Conservation (phyloP, 345 rosid genomes). For the Acer negundo region DNA sequence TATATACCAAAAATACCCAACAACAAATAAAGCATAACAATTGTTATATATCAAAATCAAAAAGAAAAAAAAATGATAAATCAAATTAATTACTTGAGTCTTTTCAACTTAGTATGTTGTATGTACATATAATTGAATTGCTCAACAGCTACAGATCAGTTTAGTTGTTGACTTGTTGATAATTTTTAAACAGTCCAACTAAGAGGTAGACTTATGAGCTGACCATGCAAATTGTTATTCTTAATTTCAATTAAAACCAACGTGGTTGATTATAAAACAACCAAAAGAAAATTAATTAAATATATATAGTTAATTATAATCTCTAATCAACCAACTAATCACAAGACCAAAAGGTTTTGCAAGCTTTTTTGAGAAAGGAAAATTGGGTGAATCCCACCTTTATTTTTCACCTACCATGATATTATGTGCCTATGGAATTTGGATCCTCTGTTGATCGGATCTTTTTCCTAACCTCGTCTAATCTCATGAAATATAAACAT, state of each 20-base stretch:
- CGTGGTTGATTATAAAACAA: not conserved
- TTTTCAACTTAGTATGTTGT: no score
- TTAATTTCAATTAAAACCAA: not conserved
- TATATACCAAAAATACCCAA: no score
- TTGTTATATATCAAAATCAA: not conserved
- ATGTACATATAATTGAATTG: not conserved
- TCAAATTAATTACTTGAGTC: no score
- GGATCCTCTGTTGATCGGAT: no score
- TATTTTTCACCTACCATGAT: not conserved
- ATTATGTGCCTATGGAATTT: not conserved
- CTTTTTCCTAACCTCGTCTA: no score
- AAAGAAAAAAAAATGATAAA: not conserved
- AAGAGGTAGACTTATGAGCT: not conserved
- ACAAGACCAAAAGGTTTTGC: not conserved
- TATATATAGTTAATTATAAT: not conserved
- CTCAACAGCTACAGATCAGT: not conserved
- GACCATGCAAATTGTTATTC: not conserved
- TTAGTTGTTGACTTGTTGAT: not conserved
- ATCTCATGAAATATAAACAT: no score
- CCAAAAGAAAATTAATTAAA: not conserved
- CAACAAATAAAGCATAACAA: not conserved
- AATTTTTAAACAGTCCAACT: not conserved
- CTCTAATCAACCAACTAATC: conserved; percentile 7
- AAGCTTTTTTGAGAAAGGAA: not conserved
- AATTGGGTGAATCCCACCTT: not conserved